A percentile compares a stretch with the other conserved stretches of the same genome.
Conservation (phyloP, 2,329 filamentous ascomycete genomes). For the Thelonectria olida region DNA sequence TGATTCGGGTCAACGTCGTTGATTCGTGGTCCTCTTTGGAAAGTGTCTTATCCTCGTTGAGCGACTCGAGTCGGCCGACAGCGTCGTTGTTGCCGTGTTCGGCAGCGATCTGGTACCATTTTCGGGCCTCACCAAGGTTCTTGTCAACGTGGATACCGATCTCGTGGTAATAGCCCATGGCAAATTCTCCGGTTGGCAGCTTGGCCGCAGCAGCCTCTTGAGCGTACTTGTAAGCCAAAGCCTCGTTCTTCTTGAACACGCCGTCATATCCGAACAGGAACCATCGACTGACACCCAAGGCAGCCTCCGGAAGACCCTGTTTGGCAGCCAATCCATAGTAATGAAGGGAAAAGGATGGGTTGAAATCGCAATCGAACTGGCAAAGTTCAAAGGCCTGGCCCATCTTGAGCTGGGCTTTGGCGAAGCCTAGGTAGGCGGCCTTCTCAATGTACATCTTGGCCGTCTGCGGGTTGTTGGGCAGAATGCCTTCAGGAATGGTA, state of each 20-base stretch:
- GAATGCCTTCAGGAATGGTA: conserved; percentile 73
- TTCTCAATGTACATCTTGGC: conserved; percentile 94
- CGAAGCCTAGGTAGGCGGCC: conserved; percentile 93
- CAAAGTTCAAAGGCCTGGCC: conserved; percentile 95
- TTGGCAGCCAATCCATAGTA: conserved; percentile 94
- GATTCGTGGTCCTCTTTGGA: conserved; percentile 94
- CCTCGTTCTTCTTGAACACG: conserved; percentile 94
- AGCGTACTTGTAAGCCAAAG: conserved; percentile 90
- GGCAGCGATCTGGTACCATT: conserved; percentile 91
- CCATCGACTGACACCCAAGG: conserved; percentile 98
- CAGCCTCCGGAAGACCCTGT: conserved; percentile 92
- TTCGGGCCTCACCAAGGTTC: conserved; percentile 81
- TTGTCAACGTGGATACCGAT: conserved; percentile 93
- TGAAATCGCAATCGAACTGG: conserved; percentile 93
- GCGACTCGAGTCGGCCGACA: conserved; percentile 79
- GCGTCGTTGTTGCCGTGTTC: conserved; percentile 94
- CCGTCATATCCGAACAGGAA: conserved; percentile 95
- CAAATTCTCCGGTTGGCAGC: conserved; percentile 91
- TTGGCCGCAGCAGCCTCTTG: conserved; percentile 84
- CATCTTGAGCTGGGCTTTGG: conserved; percentile 97
- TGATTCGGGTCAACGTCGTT: conserved; percentile 88
- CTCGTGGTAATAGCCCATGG: conserved; percentile 96
- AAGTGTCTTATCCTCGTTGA: conserved; percentile 83
- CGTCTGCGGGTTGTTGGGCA: conserved; percentile 76
- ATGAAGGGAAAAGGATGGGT: conserved; percentile 89